Percentiles rank a stretch among this genome's conserved stretches.
These are phyloP conservation scores for Lichtheimia ornata DNA, from an alignment of 371 early-diverging fungal genomes.

Conservation along the genomic window DNA sequence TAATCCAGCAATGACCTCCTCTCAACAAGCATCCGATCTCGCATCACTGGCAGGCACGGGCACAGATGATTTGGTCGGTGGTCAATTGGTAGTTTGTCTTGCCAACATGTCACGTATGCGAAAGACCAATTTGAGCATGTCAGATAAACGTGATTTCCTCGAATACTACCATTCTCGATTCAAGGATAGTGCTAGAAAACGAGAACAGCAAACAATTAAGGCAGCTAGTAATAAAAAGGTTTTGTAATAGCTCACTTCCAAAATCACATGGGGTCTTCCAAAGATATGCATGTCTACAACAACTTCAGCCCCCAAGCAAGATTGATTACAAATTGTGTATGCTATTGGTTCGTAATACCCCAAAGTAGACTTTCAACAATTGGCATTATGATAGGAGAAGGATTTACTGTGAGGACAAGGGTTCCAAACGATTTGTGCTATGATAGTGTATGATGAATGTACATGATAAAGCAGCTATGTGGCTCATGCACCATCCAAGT, in stretches of 20 bases:
- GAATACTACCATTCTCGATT: constrained; percentile 68
- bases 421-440: too few relatives aligned
- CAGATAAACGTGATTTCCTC: constrained; percentile 82
- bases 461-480: too few relatives aligned
- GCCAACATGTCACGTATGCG: constrained; percentile 72
- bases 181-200: constrained; percentile 30
- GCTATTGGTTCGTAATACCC: too few relatives aligned
- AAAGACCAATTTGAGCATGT: constrained; percentile 68
- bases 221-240: constrained; percentile 5
- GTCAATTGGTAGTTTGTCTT: constrained; percentile 58
- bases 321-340: too few relatives aligned
- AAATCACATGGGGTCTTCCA: too few relatives aligned
- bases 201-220: constrained; percentile 10
- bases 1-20: constrained; percentile 23
- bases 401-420: too few relatives aligned
- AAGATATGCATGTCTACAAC: too few relatives aligned
- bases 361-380: too few relatives aligned
- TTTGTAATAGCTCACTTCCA: too few relatives aligned
- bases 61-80: constrained; percentile 59
- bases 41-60: constrained; percentile 25
- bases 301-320: neutral
- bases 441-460: too few relatives aligned
- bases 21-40: constrained; percentile 31
- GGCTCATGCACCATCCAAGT: too few relatives aligned
- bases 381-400: too few relatives aligned